A percentile compares a stretch with the other conserved stretches of the same genome.
phyloP scores from a whole-genome alignment of 1,284 basidiomycete genomes.

The Lentinula novae-zelandiae region DNA sequence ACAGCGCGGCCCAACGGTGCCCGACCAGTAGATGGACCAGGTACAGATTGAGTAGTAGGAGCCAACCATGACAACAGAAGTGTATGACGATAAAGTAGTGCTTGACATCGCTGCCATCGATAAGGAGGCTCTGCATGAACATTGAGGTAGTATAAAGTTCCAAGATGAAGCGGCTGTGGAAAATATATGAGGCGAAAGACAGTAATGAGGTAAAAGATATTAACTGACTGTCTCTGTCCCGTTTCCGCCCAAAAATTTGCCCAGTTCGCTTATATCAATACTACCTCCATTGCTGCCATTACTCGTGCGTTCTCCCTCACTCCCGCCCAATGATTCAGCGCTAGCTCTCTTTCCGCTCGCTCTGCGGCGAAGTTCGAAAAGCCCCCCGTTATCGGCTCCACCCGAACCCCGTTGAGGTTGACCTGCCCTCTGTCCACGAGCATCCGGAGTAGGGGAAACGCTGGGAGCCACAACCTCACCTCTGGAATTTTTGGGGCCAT shows the following conservation, averaged over 20 bases:
- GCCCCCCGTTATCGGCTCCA: slow-evolving; percentile 38
- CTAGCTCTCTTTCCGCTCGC: slow-evolving; percentile 44
- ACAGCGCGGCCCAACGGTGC: slow-evolving; percentile 55
- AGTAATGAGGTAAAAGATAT: slow-evolving; percentile 11
- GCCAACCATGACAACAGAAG: slow-evolving; percentile 82
- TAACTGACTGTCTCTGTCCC: slow-evolving; percentile 32
- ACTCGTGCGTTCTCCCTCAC: slow-evolving; percentile 23
- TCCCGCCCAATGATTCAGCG: neutral
- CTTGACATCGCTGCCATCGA: slow-evolving; percentile 82
- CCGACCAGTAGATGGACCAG: slow-evolving; percentile 5
- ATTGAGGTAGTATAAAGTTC: slow-evolving; percentile 85
- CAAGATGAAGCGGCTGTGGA: slow-evolving; percentile 73
- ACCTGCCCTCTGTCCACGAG: slow-evolving; percentile 15
- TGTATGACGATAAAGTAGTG: slow-evolving; percentile 75
- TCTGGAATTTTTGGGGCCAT: slow-evolving; percentile 24
- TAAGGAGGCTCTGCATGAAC: slow-evolving; percentile 79
- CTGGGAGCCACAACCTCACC: slow-evolving; percentile 28
- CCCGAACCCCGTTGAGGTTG: neutral
- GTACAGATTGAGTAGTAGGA: slow-evolving; percentile 44
- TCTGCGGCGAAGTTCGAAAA: slow-evolving; percentile 62
- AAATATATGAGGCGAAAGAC: slow-evolving; percentile 6
- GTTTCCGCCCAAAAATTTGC: slow-evolving; percentile 20
- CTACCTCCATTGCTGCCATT: slow-evolving; percentile 23
- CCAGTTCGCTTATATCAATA: slow-evolving; percentile 39
- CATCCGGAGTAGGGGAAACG: slow-evolving; percentile 29